Evolutionary conservation across 2,329 filamentous ascomycete genomes (phyloP).

Genomic region (Aspergillus spinulosporus): DNA sequence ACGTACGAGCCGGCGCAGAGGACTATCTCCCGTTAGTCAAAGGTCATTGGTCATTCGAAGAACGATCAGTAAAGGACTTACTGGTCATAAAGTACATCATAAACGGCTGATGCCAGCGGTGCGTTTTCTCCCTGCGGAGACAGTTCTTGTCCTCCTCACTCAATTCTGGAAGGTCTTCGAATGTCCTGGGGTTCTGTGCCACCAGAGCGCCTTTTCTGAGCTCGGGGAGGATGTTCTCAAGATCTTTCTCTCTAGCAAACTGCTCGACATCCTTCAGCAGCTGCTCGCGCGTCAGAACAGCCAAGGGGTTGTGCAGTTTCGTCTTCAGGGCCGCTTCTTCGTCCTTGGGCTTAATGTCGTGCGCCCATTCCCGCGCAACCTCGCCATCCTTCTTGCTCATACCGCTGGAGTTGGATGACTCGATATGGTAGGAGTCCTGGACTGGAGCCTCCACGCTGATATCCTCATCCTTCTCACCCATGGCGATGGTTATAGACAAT

Average conservation of each 20-base stretch:
- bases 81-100: slow-evolving; percentile 50
- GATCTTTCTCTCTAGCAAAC: slow-evolving; percentile 52
- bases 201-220: slow-evolving; percentile 56
- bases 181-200: slow-evolving; percentile 53
- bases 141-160: slow-evolving; percentile 45
- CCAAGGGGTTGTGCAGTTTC: slow-evolving; percentile 52
- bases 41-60: too few relatives aligned
- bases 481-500: background rate
- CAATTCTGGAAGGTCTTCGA: slow-evolving; percentile 51
- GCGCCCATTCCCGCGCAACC: background rate
- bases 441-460: background rate
- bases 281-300: slow-evolving; percentile 52
- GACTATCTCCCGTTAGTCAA: slow-evolving; percentile 24
- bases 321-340: background rate
- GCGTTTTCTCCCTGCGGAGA: slow-evolving; percentile 49
- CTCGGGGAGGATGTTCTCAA: slow-evolving; percentile 52
- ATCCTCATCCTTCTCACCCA: background rate
- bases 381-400: background rate
- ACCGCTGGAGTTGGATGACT: background rate
- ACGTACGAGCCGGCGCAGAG: slow-evolving; percentile 48
- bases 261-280: slow-evolving; percentile 57
- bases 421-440: background rate
- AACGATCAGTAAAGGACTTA: slow-evolving; percentile 20
- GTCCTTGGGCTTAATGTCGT: background rate
- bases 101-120: slow-evolving; percentile 54